phyloP scores from a whole-genome alignment of 805 yeast species.

The Ascoidea asiatica region DNA sequence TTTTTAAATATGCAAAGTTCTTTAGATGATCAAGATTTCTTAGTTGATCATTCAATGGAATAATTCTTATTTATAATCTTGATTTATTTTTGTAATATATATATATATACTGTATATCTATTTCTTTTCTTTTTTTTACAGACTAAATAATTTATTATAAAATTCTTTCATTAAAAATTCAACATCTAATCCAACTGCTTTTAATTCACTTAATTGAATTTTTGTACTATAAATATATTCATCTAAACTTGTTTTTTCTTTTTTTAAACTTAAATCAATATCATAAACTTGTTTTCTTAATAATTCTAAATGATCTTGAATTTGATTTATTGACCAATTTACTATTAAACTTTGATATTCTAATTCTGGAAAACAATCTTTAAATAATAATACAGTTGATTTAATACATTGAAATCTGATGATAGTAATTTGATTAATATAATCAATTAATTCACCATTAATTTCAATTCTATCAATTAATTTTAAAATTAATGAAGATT shows the following conservation, averaged over 20 bases:
- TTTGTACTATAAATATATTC: slow-evolving; percentile 38
- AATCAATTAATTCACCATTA: slow-evolving; percentile 38
- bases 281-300: slow-evolving; percentile 59
- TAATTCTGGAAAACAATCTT: slow-evolving; percentile 30
- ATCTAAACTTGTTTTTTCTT: slow-evolving; percentile 15
- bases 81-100: no score
- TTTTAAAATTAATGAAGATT: slow-evolving; percentile 6
- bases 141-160: slow-evolving; percentile 2
- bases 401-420: slow-evolving; percentile 48
- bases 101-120: no score
- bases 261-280: slow-evolving; percentile 20
- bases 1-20: background rate
- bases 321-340: slow-evolving; percentile 64
- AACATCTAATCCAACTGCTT: slow-evolving; percentile 56
- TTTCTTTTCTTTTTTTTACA: no score
- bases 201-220: slow-evolving; percentile 49
- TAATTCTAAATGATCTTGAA: slow-evolving; percentile 41
- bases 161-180: slow-evolving; percentile 47
- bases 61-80: no score
- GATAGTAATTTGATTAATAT: slow-evolving; percentile 47
- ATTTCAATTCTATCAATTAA: slow-evolving; percentile 22
- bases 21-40: background rate
- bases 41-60: background rate
- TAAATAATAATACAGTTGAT: slow-evolving; percentile 42
- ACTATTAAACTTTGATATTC: slow-evolving; percentile 37